A percentile compares a stretch with the other conserved stretches of the same genome.
phyloP scores from a whole-genome alignment of 148 eudicot genomes.

The Limonium bicolor region DNA sequence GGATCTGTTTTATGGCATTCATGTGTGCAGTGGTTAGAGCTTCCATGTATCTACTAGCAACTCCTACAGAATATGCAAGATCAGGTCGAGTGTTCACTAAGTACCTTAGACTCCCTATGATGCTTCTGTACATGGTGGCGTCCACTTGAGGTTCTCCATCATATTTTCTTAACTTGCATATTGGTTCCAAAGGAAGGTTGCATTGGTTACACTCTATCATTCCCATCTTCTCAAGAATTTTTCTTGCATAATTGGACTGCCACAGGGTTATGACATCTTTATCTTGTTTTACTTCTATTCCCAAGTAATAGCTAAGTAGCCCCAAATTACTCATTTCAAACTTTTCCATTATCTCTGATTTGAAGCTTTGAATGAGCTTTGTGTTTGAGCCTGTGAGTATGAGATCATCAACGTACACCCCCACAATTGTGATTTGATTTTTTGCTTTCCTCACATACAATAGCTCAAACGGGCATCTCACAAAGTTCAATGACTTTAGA shows the following conservation, averaged over 20 bases:
- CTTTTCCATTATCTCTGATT: neutral
- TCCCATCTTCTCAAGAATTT: neutral
- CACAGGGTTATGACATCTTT: neutral
- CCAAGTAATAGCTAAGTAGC: neutral
- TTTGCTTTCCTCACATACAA: neutral
- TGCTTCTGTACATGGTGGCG: neutral
- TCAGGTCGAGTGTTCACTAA: neutral
- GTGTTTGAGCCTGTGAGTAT: conserved; percentile 1
- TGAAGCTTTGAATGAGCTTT: neutral
- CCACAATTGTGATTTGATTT: neutral
- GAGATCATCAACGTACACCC: conserved; percentile 2
- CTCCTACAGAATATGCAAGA: neutral
- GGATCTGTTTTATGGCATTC: neutral
- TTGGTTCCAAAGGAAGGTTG: neutral
- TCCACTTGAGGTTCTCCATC: neutral
- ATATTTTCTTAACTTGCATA: neutral
- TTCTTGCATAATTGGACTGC: neutral
- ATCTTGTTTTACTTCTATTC: neutral
- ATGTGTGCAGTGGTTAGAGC: neutral
- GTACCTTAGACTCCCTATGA: neutral
- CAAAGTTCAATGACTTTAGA: neutral
- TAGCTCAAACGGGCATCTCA: neutral
- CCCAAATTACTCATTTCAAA: neutral
- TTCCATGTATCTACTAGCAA: neutral
- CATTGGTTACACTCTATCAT: neutral